Evolutionary conservation across 345 rosid species (phyloP).

Genomic region (Populus ilicifolia): DNA sequence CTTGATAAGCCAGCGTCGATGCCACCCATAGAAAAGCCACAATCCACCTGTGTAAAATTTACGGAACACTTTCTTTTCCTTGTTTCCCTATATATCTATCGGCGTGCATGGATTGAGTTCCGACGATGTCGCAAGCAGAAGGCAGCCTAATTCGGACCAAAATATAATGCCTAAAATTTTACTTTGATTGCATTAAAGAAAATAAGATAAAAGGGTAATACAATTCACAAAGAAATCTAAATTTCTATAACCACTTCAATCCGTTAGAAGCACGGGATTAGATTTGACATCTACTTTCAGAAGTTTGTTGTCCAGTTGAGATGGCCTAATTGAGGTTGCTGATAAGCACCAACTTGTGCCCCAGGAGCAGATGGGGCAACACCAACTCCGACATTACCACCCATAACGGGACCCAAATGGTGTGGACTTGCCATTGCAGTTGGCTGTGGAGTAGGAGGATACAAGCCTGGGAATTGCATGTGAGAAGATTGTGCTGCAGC

Average conservation of each 20-base stretch:
- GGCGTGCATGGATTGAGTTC: neutral
- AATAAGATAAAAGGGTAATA: slow-evolving; percentile 8
- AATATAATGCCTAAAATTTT: neutral
- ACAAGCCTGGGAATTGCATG: slow-evolving; percentile 82
- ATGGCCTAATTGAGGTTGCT: slow-evolving; percentile 88
- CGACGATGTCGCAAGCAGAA: neutral
- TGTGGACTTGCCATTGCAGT: slow-evolving; percentile 63
- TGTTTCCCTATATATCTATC: neutral
- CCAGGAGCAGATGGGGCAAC: slow-evolving; percentile 64
- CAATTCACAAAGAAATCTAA: slow-evolving; percentile 26
- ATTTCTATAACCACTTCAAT: slow-evolving; percentile 27
- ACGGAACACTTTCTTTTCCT: neutral
- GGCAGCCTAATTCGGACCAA: neutral
- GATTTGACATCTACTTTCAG: slow-evolving; percentile 40
- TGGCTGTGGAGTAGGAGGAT: slow-evolving; percentile 62
- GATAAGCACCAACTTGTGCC: slow-evolving; percentile 81
- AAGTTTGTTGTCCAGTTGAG: slow-evolving; percentile 87
- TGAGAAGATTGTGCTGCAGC: slow-evolving; percentile 86
- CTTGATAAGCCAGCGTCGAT: neutral
- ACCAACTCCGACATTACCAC: slow-evolving; percentile 78
- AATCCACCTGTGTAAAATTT: neutral
- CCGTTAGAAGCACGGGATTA: slow-evolving; percentile 22
- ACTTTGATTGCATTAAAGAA: slow-evolving; percentile 21
- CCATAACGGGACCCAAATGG: slow-evolving; percentile 79
- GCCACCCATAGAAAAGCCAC: too few relatives aligned